Evolutionary conservation across 2,329 filamentous ascomycete species (phyloP), one percentile per base, ranked within the genome.

Genomic region (Aureobasidium sp.): DNA sequence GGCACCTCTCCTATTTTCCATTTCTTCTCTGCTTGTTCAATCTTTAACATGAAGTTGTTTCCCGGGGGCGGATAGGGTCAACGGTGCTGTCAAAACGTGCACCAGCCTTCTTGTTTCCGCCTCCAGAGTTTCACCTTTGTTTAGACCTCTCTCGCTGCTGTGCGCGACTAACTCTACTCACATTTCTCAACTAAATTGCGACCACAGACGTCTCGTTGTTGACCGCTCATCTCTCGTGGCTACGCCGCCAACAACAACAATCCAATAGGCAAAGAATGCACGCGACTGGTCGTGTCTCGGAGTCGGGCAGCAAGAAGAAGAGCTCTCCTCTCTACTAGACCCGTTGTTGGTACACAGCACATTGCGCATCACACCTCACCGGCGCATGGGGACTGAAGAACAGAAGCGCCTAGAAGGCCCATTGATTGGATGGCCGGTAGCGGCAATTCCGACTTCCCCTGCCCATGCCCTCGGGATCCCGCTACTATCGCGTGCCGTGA

Each of bases 51-150:
- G 44, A 49, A 12, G 36, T 39, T 42, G 36, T 39, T 41, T 41
- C 36, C 56, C 34, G 56, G 56, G 56, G 56, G 44, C 44, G 56
- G 56, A 34, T 25, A 59, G 56, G 42, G 44, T 17, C 56, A 59
- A 59, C 56, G 56, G 44, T 25, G 31, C 41, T 48, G 56, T 59
- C 56, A 49, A 17, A 59, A 48, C 44, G 56, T 59, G 56, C 56
- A 39, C 56, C 56, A 49, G 44, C 56, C 56, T 7, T 44, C 27
- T 44, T 52, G 25, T 22, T 17, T 44, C 12, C 22, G 6, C 8
- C 20, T 22, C 44, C 44, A 36, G 20, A 22, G 44, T 59, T 59
- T 59, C 56, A 59, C 41, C 27, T 44, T 59, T 59, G 12, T 49
- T 49, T 49, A 45, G 56, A 59, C 56, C 56, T 59, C 44, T 59